A percentile compares a stretch with the other conserved stretches of the same genome.
Evolutionary conservation across 345 rosid genomes (phyloP).

Genomic region (Barbarea vulgaris): DNA sequence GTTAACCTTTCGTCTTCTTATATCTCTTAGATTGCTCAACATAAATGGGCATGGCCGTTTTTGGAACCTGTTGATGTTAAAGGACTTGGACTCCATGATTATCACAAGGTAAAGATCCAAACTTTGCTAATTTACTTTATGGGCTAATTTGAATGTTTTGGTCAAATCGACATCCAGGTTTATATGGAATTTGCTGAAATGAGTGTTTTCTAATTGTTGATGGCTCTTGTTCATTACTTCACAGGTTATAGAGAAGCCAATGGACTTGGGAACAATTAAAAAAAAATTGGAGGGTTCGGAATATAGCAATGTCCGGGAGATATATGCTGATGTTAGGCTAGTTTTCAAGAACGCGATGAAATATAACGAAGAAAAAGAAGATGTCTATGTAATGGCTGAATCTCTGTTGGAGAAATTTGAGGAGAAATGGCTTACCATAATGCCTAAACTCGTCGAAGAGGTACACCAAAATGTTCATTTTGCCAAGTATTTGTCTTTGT

Average conservation of each 20-base stretch:
- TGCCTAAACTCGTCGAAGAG: constrained; percentile 82
- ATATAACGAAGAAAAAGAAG: constrained; percentile 69
- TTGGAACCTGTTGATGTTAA: constrained; percentile 75
- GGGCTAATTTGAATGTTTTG: not conserved
- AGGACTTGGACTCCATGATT: constrained; percentile 76
- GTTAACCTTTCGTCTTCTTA: constrained; percentile 16
- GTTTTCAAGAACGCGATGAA: constrained; percentile 85
- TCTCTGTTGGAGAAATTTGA: constrained; percentile 67
- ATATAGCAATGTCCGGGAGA: constrained; percentile 77
- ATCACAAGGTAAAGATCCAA: constrained; percentile 53
- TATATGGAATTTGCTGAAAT: not conserved
- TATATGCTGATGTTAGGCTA: constrained; percentile 82
- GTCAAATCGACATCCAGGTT: not conserved
- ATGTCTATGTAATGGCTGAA: constrained; percentile 74
- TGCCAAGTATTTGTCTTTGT: not conserved
- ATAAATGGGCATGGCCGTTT: constrained; percentile 80
- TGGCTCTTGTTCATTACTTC: constrained; percentile 15
- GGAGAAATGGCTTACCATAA: constrained; percentile 76
- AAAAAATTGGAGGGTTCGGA: constrained; percentile 64
- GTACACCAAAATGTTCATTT: constrained; percentile 37
- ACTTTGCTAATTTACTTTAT: not conserved
- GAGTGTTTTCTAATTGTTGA: not conserved
- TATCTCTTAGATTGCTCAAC: constrained; percentile 59
- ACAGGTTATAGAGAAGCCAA: constrained; percentile 81
- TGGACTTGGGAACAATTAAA: constrained; percentile 78